Conservation (phyloP, 2,329 filamentous ascomycete genomes). For the Tolypocladium ovalisporum region DNA sequence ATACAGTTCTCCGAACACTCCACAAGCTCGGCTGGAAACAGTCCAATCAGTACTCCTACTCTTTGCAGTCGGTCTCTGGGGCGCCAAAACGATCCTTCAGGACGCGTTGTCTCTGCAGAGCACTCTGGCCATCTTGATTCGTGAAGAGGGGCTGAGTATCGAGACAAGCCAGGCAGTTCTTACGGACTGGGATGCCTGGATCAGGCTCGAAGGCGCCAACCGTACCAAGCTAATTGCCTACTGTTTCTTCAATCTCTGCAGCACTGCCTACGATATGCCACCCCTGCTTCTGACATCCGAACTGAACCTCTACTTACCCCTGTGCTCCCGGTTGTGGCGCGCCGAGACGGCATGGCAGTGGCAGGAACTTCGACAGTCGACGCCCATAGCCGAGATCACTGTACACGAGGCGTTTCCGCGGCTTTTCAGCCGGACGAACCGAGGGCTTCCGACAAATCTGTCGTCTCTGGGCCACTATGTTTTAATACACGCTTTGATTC, state of each 20-base stretch:
- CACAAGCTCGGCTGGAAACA: constrained; percentile 50
- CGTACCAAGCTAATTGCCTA: constrained; percentile 50
- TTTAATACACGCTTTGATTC: constrained; percentile 59
- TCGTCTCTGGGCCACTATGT: constrained; percentile 59
- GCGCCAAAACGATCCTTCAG: constrained; percentile 47
- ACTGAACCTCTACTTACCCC: constrained; percentile 43
- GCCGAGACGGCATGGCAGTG: constrained; percentile 48
- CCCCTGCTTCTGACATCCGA: constrained; percentile 48
- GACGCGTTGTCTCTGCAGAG: constrained; percentile 51
- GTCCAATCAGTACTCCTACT: constrained; percentile 53
- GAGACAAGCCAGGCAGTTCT: constrained; percentile 33
- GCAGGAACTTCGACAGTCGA: constrained; percentile 44
- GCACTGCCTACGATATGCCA: constrained; percentile 50
- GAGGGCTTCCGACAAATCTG: constrained; percentile 36
- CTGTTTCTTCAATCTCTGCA: constrained; percentile 53
- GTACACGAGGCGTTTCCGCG: constrained; percentile 46
- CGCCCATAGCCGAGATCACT: constrained; percentile 37
- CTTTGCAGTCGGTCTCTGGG: constrained; percentile 51
- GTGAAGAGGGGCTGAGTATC: constrained; percentile 44
- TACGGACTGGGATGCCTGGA: constrained; percentile 49
- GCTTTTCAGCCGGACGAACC: constrained; percentile 39
- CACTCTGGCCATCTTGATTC: constrained; percentile 43
- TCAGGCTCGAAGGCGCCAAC: constrained; percentile 43
- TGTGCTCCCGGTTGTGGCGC: constrained; percentile 44
- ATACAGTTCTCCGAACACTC: constrained; percentile 45